Base-by-base conservation (phyloP, 768 basidiomycete genomes). In the Russula abietina region DNA sequence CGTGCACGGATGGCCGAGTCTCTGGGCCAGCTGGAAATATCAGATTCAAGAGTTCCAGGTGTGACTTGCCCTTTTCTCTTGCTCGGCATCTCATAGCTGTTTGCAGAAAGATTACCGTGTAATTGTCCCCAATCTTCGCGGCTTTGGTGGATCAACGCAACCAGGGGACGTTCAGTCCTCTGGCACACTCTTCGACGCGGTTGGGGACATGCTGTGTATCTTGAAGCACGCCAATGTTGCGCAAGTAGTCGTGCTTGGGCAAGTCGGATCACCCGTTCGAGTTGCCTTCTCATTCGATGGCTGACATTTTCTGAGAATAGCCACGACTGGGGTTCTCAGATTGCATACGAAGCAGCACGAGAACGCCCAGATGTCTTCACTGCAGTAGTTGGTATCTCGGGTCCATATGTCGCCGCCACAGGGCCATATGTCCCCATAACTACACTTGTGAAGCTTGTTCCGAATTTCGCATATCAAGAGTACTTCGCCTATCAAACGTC, bases 1-100 rank as follows among this genome's bases (percentile, higher is more conserved):
- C 78, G 83, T 90, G 0, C 89, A 91, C 67, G 89, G 89, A 8
- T 91, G 89, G 89, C 89, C 89, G 1, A 80, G 84, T 66, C 71
- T 89, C 5, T 91, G 89, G 89, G 85, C 83, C 60, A 81, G 80
- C 22, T 91, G 88, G 89, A 79, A 84, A 33, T 79, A 79, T 39
- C 89, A 91, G 68, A 88, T 91, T 16, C 73, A 82, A 54, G 80
- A 82, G 62, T 85, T 90, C 70, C 71, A 83, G 75, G 88, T 81
- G 67, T 33, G 70, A 51, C 30, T n/a, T n/a, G n/a, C n/a, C n/a
- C n/a, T n/a, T 19, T 32, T n/a, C 28, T 32, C 61, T 14, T 32
- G 9, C 24, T 12, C 48, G 33, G 11, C n/a, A 30, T 16, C 16
- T 22, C 39, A 19, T 12, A 51, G 33, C 17, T 12, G 11, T 28